Conservation (phyloP, 257 asterid genomes). For the Gentiana dahurica region DNA sequence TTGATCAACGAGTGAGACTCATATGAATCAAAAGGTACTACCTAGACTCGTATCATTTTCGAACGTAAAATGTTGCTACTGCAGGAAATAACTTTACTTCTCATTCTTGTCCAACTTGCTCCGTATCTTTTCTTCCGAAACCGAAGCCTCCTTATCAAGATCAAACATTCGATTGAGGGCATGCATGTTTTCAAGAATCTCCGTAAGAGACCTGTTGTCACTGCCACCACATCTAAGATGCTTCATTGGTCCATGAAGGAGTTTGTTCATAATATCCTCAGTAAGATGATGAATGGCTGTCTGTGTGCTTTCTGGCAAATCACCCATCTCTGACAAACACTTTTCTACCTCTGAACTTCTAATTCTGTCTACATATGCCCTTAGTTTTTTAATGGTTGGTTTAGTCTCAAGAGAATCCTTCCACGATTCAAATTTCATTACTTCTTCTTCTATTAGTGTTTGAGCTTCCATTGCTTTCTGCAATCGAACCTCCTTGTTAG, state of each 20-base stretch:
- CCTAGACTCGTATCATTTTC: too few species aligned
- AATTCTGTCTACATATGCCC: conserved; percentile 77
- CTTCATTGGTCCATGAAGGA: conserved; percentile 98
- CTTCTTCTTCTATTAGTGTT: conserved; percentile 58
- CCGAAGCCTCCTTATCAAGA: conserved; percentile 77
- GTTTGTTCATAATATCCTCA: conserved; percentile 82
- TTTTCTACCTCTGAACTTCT: conserved; percentile 72
- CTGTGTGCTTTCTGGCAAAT: too few species aligned
- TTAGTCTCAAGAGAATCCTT: conserved; percentile 77
- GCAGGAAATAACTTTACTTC: too few species aligned
- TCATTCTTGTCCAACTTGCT: conserved; percentile 82
- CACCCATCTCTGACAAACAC: conserved; percentile 69
- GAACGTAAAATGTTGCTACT: too few species aligned
- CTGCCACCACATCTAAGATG: conserved; percentile 96
- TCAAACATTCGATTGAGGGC: conserved; percentile 86
- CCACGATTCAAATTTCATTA: conserved; percentile 68
- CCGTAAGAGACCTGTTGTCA: conserved; percentile 82
- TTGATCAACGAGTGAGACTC: too few species aligned
- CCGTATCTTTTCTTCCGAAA: conserved; percentile 79
- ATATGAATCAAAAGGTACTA: too few species aligned
- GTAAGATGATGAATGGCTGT: too few species aligned
- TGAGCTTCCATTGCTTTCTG: conserved; percentile 72
- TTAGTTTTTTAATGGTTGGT: conserved; percentile 79
- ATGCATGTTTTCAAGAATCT: conserved; percentile 93
- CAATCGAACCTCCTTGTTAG: conserved; percentile 67